phyloP scores from a whole-genome alignment of 164 flowering plant genomes.

The Nymphaea thermarum region DNA sequence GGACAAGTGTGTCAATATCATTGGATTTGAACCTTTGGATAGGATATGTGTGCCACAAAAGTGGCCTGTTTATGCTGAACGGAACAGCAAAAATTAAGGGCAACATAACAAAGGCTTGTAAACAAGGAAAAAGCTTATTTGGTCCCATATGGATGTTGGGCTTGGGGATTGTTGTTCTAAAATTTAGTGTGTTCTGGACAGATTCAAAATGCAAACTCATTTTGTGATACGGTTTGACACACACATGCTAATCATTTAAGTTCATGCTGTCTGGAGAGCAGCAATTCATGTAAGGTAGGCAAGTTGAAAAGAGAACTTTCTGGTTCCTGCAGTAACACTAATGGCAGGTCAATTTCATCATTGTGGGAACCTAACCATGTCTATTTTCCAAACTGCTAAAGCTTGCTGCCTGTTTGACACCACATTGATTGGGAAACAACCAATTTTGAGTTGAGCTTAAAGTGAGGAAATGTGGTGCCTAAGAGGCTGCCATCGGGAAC shows the following conservation, averaged over 20 bases:
- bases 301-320: too few species aligned
- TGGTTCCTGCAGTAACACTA: too few species aligned
- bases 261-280: not conserved
- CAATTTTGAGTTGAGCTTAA: not conserved
- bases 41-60: not conserved
- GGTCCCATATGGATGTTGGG: not conserved
- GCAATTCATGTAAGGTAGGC: not conserved
- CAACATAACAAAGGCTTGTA: not conserved
- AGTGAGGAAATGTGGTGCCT: not conserved
- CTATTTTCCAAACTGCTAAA: too few species aligned
- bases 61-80: not conserved
- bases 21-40: not conserved
- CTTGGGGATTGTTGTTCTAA: too few species aligned
- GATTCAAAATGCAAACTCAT: not conserved
- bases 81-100: not conserved
- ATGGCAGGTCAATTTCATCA: too few species aligned
- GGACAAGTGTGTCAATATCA: not conserved
- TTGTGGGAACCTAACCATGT: too few species aligned
- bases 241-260: not conserved
- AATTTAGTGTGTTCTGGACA: not conserved
- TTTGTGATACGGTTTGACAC: not conserved
- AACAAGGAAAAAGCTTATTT: not conserved
- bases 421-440: not conserved
- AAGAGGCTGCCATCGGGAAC: not conserved
- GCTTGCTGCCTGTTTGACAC: not conserved